phyloP scores from a whole-genome alignment of 208 protist species.

The Trypanosoma caninum region DNA sequence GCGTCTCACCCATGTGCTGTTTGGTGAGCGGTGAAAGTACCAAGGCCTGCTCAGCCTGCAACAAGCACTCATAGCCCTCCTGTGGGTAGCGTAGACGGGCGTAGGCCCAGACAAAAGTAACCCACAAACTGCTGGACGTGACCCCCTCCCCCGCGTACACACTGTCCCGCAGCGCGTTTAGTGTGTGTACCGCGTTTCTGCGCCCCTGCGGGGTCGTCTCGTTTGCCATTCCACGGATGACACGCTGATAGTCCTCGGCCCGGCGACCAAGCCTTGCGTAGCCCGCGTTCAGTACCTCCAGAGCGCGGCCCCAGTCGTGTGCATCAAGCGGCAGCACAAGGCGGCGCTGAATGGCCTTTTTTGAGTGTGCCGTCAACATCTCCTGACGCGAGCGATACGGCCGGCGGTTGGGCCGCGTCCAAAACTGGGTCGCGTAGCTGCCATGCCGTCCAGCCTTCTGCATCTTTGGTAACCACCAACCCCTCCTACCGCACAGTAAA shows the following conservation, averaged over 20 bases:
- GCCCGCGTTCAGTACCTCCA: constrained; percentile 68
- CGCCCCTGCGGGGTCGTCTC: constrained; percentile 15
- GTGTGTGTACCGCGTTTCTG: constrained; percentile 5
- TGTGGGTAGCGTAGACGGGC: constrained; percentile 35
- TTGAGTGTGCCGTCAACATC: constrained; percentile 44
- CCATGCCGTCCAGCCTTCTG: constrained; percentile 69
- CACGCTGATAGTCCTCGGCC: constrained; percentile 64
- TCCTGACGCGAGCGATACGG: constrained; percentile 38
- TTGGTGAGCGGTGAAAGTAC: constrained; percentile 46
- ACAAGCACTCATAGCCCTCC: constrained; percentile 52
- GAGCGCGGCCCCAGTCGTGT: constrained; percentile 71
- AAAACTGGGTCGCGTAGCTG: constrained; percentile 81
- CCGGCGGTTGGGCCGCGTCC: constrained; percentile 17
- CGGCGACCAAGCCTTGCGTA: constrained; percentile 70
- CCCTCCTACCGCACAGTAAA: neutral
- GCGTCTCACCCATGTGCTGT: constrained; percentile 58
- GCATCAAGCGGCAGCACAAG: constrained; percentile 80
- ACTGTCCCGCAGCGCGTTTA: constrained; percentile 59
- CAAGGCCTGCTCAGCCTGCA: constrained; percentile 45
- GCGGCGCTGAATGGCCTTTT: constrained; percentile 69
- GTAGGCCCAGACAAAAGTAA: constrained; percentile 78
- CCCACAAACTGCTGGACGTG: constrained; percentile 53
- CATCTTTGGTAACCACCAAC: neutral
- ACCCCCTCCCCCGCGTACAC: constrained; percentile 74
- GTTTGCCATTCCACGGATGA: constrained; percentile 65